Conservation (phyloP, 257 asterid species). For the Lithospermum erythrorhizon region DNA sequence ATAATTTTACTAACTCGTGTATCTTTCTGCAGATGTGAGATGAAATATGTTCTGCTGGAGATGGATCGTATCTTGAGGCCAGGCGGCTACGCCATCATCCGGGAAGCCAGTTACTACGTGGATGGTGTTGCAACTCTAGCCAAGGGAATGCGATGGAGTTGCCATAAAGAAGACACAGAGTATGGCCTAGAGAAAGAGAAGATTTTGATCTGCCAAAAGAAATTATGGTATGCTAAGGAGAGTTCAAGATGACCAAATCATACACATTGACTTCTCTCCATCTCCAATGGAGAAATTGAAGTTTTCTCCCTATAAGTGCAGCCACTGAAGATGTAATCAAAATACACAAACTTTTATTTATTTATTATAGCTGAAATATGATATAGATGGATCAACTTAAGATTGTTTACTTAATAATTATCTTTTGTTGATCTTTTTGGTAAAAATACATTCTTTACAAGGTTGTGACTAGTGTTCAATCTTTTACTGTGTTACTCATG, state of each 20-base stretch:
- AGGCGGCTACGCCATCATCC: constrained; percentile 66
- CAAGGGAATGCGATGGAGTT: constrained; percentile 88
- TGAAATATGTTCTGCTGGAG: constrained; percentile 82
- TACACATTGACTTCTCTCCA: neutral
- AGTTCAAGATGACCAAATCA: constrained; percentile 25
- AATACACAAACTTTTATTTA: neutral
- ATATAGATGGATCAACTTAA: neutral
- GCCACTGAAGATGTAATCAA: neutral
- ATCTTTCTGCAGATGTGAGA: constrained; percentile 60
- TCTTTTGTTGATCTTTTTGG: neutral
- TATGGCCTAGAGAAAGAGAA: constrained; percentile 55
- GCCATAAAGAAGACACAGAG: constrained; percentile 79
- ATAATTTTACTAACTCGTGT: constrained; percentile 3
- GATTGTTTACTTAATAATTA: neutral
- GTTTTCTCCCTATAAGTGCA: neutral
- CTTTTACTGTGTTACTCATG: neutral
- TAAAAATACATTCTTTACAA: neutral
- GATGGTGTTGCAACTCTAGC: constrained; percentile 61
- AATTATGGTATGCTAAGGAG: constrained; percentile 75
- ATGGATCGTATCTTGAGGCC: constrained; percentile 96
- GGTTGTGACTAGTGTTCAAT: neutral
- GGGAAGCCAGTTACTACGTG: constrained; percentile 63
- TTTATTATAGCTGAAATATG: neutral
- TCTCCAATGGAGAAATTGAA: neutral
- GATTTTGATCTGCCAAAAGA: constrained; percentile 89